A percentile compares a stretch with the other conserved stretches of the same genome.
phyloP scores from a whole-genome alignment of 2,329 filamentous ascomycete genomes.

The Lachnellula cervina region DNA sequence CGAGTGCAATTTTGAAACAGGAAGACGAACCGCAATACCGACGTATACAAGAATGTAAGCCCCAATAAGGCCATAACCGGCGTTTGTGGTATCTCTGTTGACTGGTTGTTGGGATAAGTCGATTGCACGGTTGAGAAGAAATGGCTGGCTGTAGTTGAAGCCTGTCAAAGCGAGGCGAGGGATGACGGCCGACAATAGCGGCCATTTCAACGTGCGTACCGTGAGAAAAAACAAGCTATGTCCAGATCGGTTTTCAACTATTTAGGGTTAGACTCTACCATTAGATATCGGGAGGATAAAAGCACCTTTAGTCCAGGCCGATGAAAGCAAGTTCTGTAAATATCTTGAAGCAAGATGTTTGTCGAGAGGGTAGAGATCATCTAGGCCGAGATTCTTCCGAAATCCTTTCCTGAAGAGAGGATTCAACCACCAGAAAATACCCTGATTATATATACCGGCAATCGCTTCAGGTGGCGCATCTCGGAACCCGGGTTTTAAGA shows the following conservation, averaged over 20 bases:
- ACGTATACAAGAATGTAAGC: constrained; percentile 12
- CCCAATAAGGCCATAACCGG: constrained; percentile 10
- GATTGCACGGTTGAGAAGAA: constrained; percentile 9
- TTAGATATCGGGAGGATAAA: neutral
- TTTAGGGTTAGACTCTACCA: neutral
- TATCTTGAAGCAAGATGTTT: constrained; percentile 2
- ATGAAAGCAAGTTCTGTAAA: neutral
- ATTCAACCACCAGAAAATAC: constrained; percentile 35
- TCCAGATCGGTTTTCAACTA: neutral
- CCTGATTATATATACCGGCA: constrained; percentile 28
- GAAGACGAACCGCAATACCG: constrained; percentile 7
- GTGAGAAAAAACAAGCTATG: constrained; percentile 2
- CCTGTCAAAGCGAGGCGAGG: constrained; percentile 15
- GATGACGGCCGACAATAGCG: constrained; percentile 10
- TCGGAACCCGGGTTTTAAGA: constrained; percentile 2
- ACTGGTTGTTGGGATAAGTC: constrained; percentile 1
- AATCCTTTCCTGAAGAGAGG: constrained; percentile 28
- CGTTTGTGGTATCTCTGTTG: neutral
- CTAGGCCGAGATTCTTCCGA: constrained; percentile 22
- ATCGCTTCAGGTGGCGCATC: constrained; percentile 24
- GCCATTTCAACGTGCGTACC: constrained; percentile 1
- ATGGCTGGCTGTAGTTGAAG: constrained; percentile 12
- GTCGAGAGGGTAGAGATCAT: constrained; percentile 23
- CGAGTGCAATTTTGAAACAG: neutral
- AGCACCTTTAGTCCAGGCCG: constrained; percentile 5